Evolutionary conservation across 305 asterid species (phyloP).

Genomic region (Rubia peregrina): DNA sequence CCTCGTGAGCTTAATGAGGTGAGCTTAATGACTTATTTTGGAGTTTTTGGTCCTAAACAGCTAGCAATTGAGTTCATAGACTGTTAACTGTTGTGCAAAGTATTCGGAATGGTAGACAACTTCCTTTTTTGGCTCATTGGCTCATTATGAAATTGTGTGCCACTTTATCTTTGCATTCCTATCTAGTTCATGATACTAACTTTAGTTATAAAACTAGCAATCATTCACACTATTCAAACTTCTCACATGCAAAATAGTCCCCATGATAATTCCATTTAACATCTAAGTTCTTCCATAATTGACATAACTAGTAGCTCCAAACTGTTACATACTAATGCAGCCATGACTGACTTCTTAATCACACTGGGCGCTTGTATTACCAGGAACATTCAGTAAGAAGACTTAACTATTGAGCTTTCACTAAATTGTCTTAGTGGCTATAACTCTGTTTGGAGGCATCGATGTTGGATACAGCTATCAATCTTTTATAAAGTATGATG

Average conservation of each 20-base stretch:
- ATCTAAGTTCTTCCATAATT: neutral
- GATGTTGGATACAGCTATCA: neutral
- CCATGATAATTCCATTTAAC: neutral
- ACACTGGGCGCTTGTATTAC: neutral
- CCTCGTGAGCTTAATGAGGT: too few species aligned
- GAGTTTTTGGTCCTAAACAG: neutral
- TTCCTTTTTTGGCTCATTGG: neutral
- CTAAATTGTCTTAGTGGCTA: neutral
- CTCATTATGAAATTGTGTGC: neutral
- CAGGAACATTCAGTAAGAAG: neutral
- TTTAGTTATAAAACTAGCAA: neutral
- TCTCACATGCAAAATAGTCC: neutral
- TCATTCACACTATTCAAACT: neutral
- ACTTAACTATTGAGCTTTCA: neutral
- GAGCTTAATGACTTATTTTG: neutral
- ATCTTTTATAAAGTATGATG: neutral
- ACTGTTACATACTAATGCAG: neutral
- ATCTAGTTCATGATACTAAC: neutral
- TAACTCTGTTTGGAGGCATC: neutral
- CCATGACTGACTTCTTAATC: neutral
- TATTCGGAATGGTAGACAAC: neutral
- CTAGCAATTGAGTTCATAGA: neutral
- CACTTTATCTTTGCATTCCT: neutral
- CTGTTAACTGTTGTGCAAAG: neutral
- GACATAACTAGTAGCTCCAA: neutral